A percentile compares a stretch with the other conserved stretches of the same genome.
Conservation (phyloP, 2,329 filamentous ascomycete genomes). For the Epichloe uncinata region DNA sequence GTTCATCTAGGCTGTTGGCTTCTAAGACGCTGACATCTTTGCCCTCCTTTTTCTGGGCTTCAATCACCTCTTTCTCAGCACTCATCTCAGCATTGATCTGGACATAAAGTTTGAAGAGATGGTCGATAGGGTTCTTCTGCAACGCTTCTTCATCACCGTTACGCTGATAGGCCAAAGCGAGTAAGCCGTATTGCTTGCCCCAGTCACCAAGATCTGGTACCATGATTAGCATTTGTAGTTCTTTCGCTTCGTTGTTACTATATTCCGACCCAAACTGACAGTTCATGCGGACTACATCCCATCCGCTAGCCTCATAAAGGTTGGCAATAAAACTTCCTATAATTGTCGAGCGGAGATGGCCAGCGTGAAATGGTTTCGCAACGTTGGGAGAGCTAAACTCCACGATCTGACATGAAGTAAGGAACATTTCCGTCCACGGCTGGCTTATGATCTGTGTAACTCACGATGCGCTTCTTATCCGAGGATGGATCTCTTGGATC, state of each 20-base stretch:
- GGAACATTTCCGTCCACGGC: neutral
- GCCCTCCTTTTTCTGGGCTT: constrained; percentile 39
- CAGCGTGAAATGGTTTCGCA: constrained; percentile 72
- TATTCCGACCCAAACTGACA: constrained; percentile 11
- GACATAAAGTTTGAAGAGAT: constrained; percentile 72
- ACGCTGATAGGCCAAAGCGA: constrained; percentile 61
- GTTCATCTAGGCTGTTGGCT: constrained; percentile 53
- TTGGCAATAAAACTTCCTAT: constrained; percentile 67
- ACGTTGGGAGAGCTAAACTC: constrained; percentile 83
- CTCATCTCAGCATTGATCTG: constrained; percentile 56
- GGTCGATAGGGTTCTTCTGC: constrained; percentile 61
- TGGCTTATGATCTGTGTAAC: neutral
- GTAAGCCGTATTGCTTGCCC: constrained; percentile 64
- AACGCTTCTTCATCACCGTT: constrained; percentile 64
- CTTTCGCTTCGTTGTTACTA: neutral
- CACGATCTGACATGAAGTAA: constrained; percentile 35
- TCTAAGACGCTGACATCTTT: constrained; percentile 35
- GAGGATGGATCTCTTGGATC: constrained; percentile 47
- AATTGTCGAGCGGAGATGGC: constrained; percentile 65
- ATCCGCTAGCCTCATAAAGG: constrained; percentile 55
- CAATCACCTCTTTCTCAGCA: constrained; percentile 53
- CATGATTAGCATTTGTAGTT: neutral
- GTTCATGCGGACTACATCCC: constrained; percentile 63
- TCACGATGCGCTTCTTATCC: constrained; percentile 45
- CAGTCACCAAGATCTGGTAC: constrained; percentile 56